Base-by-base conservation (phyloP, 176 grass and related monocot species). In the Hyparrhenia diplandra region DNA sequence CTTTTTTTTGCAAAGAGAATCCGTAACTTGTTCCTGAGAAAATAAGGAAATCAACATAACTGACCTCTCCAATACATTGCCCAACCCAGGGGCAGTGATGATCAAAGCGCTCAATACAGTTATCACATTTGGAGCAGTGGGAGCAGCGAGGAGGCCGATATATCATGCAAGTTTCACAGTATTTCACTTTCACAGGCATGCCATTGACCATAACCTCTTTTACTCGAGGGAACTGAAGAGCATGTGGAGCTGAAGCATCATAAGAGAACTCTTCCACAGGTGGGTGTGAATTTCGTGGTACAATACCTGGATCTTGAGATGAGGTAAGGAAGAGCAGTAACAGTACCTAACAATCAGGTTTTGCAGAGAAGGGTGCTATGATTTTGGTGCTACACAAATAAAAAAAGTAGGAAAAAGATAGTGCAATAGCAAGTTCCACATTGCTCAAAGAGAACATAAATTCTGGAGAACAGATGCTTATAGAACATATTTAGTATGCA, bases 21-120 rank as follows among this genome's bases (percentile, higher is more conserved):
- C 14, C 34, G 83, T 49, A 71, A 46, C 25, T 43, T 55, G 11
- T 65, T 55, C 54, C 31, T 82, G 29, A 81, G 6, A 40, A 52
- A 24, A 47, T 20, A 14, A 78, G 67, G 9, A 64, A 86, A 82
- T 30, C 36, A 68, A 18, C 42, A 68, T 49, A 80, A 80, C 79
- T 32, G 37, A 99, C 96, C 92, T 91, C 90, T 73, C 96, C 96
- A 61, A 99, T 93, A 43, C 96, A 99, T 78, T 99, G 96, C 23
- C 92, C 96, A 85, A 93, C 96, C 92, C 92, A 99, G 41, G 89
- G 90, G 80, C 92, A 99, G 76, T 99, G 96, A 87, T 99, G 96
- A 86, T 99, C 96, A 68, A 99, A 95, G 8, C 92, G 85, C 73
- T 93, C 90, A 6, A 99, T 88, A 78, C 92, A 99, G 62, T 95